Base-by-base conservation (phyloP, 2,329 filamentous ascomycete genomes). In the Cadophora gregata region DNA sequence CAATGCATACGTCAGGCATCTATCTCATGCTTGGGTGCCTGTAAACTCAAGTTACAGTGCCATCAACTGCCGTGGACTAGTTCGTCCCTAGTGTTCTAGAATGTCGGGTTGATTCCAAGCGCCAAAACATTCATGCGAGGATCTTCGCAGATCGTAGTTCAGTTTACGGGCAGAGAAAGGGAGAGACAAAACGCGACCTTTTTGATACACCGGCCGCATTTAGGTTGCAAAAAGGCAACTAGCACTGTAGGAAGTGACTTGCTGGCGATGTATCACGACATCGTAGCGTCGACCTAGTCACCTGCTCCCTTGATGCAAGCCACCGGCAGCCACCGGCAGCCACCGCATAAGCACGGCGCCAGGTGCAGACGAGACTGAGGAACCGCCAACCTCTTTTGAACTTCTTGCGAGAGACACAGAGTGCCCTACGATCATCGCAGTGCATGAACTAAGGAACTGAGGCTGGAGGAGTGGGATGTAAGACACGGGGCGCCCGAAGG, bases 301-400 rank as follows among this genome's bases (percentile, higher is more conserved):
- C 25, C 58, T 60, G 58, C 58, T 25, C n/a, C 58, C 21, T 31
- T 48, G 58, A 47, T 60, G 56, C 58, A 60, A 48, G 58, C 27
- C 42, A 33, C 14, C n/a, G n/a, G n/a, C n/a, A n/a, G n/a, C n/a
- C n/a, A n/a, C n/a, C n/a, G n/a, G n/a, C n/a, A n/a, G n/a, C n/a
- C n/a, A n/a, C 56, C 38, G 58, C 58, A 60, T 47, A 31, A 24
- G 25, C 36, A 60, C 38, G 36, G 38, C 58, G 36, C 33, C 25
- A 19, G 14, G 58, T 16, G 38, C 36, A 38, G 45, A 62, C 38
- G 59, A 51, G 59, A 47, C 59, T 62, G 24, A 16, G 45, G 29
- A 25, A 62, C 25, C 45, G 31, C n/a, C 59, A 27, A 50, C 27
- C 45, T 62, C 33, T 25, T 27, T 47, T 21, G 10, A 42, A 47